A percentile compares a stretch with the other conserved stretches of the same genome.
phyloP scores from a whole-genome alignment of 2,329 filamentous ascomycete species.

The Drechslera avenae region DNA sequence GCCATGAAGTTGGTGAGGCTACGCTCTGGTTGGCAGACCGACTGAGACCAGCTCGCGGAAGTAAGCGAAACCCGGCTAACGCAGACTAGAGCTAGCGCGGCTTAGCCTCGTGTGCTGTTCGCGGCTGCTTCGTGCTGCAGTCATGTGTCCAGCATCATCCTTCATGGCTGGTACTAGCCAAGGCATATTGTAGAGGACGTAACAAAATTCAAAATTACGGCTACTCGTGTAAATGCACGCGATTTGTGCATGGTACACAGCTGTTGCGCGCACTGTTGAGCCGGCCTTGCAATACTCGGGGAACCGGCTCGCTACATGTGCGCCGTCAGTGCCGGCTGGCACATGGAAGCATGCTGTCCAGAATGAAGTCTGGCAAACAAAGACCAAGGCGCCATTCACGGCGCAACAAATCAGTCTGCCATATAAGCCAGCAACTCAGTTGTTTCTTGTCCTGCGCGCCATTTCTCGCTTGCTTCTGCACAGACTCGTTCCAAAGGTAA shows the following conservation, averaged over 20 bases:
- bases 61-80: constrained; percentile 13
- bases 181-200: neutral
- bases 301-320: too few relatives aligned
- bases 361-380: neutral
- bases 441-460: too few relatives aligned
- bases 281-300: too few relatives aligned
- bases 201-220: neutral
- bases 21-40: constrained; percentile 13
- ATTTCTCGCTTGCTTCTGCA: neutral
- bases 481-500: constrained; percentile 21
- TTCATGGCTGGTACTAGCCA: neutral
- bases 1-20: constrained; percentile 12
- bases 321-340: too few relatives aligned
- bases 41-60: constrained; percentile 9
- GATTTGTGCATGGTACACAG: too few relatives aligned
- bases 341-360: too few relatives aligned
- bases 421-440: too few relatives aligned
- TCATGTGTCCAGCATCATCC: constrained; percentile 2
- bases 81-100: constrained; percentile 20
- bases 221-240: too few relatives aligned
- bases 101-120: constrained; percentile 22
- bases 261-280: too few relatives aligned
- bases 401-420: too few relatives aligned
- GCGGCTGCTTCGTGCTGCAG: constrained; percentile 26
- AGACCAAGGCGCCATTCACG: neutral